Evolutionary conservation across 140 eudicot species (phyloP), one percentile per base, ranked within the genome.

Genomic region (Cichorium intybus): DNA sequence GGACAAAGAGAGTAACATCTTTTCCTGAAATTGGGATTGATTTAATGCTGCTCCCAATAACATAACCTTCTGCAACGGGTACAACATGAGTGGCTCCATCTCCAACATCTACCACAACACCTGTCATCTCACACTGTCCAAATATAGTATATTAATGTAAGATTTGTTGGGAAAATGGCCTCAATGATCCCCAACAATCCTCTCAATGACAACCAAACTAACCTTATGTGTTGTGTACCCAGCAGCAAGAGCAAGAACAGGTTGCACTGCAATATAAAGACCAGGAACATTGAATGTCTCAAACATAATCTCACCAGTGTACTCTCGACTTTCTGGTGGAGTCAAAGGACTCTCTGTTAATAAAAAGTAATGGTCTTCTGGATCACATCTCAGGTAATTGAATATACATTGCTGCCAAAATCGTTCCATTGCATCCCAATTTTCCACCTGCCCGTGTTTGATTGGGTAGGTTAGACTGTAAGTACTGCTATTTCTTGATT

Each of bases 1-100:
- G 98, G 51, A 92, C 76, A 47, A 92, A 92, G 64, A 58, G 95
- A 21, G 98, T 85, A 64, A 88, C 95, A 53, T 92, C 93, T 77
- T 73, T 82, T 56, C 96, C 96, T 22, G 96, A 65, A 24, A 92
- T 62, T 11, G 96, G 98, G 53, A 88, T 68, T 0, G 98, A 92
- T 79, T 85, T 88, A 58, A 92, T 92, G 79, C 96, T 92, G 82
- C 98, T 85, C 45, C 98, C 98, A 68, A 92, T 92, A 58, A 88
- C 98, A 73, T 92, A 92, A 70, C 98, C 98, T 45, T 92, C 96
- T 60, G 96, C 98, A 81, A 92, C 98, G 34, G 96, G 98, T 72
- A 92, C 96, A 45, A 92, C 92, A 83, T 87, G 96, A 34, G 98
- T 88, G 73, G 90, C 95, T 50, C 98, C 96, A 65, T 92, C 98